A percentile compares a stretch with the other conserved stretches of the same genome.
These are phyloP conservation scores for Yarrowia keelungensis DNA, from an alignment of 805 yeast genomes.

Conservation along the genomic window DNA sequence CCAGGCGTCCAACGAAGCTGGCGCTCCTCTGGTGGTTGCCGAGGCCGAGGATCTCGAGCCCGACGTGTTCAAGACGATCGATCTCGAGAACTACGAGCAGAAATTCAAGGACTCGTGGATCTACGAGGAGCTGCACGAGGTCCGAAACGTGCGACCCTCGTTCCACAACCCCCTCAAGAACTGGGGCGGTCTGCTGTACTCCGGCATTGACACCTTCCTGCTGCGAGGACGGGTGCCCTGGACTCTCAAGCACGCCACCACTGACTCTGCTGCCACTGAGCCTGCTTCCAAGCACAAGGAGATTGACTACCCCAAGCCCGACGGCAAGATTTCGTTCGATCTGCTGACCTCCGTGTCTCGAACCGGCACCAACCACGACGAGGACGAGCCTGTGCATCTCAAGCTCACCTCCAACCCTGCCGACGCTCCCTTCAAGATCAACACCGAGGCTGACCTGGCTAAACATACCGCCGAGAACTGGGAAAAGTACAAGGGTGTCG, in stretches of 20 bases:
- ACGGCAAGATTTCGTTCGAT: slow-evolving; percentile 90
- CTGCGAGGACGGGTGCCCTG: slow-evolving; percentile 84
- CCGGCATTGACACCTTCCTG: slow-evolving; percentile 82
- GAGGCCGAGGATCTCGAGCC: slow-evolving; percentile 53
- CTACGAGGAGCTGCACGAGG: slow-evolving; percentile 77
- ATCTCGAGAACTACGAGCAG: slow-evolving; percentile 63
- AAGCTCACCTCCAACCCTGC: slow-evolving; percentile 53
- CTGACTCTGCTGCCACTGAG: slow-evolving; percentile 77
- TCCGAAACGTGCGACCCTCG: slow-evolving; percentile 92
- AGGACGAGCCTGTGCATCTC: slow-evolving; percentile 90
- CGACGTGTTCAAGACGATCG: slow-evolving; percentile 31
- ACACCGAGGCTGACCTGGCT: slow-evolving; percentile 48
- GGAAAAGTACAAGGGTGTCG: slow-evolving; percentile 85
- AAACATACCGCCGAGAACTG: slow-evolving; percentile 73
- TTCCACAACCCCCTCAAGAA: slow-evolving; percentile 78
- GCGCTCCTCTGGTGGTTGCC: slow-evolving; percentile 45
- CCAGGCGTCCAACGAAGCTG: slow-evolving; percentile 47
- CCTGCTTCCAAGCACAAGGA: slow-evolving; percentile 70
- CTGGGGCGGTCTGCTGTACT: slow-evolving; percentile 79
- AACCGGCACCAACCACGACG: slow-evolving; percentile 96
- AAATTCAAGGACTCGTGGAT: slow-evolving; percentile 83
- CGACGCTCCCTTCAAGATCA: slow-evolving; percentile 26
- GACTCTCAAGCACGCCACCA: slow-evolving; percentile 73
- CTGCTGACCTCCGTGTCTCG: slow-evolving; percentile 92
- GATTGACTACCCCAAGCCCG: slow-evolving; percentile 94